Percentiles rank a stretch among this genome's conserved stretches.
These are phyloP conservation scores for Leccinum subtestaceum DNA, from an alignment of 768 basidiomycete genomes.

Conservation along the genomic window DNA sequence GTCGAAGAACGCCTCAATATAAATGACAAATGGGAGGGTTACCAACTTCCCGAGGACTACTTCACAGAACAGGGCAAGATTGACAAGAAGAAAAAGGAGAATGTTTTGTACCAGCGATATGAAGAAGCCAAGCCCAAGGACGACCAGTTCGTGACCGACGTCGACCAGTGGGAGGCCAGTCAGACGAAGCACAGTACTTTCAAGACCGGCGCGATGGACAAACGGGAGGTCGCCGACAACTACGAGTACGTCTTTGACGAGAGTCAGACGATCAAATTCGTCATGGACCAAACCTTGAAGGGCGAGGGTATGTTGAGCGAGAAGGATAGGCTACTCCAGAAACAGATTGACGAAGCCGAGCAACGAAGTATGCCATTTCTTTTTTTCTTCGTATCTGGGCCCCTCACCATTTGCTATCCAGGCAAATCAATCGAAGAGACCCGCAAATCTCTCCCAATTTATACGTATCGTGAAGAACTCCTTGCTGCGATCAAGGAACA, in stretches of 20 bases:
- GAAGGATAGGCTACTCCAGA: slow-evolving; percentile 80
- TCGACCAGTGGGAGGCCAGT: slow-evolving; percentile 95
- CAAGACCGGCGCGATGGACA: slow-evolving; percentile 90
- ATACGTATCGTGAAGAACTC: slow-evolving; percentile 81
- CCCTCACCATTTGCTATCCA: slow-evolving; percentile 27
- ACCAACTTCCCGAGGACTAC: slow-evolving; percentile 96
- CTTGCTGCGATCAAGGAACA: slow-evolving; percentile 86
- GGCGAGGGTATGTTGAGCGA: slow-evolving; percentile 71
- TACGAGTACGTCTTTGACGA: slow-evolving; percentile 99
- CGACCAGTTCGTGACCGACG: slow-evolving; percentile 93
- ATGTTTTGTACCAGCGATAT: slow-evolving; percentile 90
- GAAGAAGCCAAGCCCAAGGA: slow-evolving; percentile 91
- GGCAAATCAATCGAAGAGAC: slow-evolving; percentile 91
- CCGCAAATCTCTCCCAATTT: slow-evolving; percentile 91
- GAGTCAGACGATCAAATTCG: slow-evolving; percentile 93
- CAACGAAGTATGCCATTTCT: slow-evolving; percentile 60
- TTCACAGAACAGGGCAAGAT: slow-evolving; percentile 98
- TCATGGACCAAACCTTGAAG: slow-evolving; percentile 75
- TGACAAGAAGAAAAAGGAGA: slow-evolving; percentile 93
- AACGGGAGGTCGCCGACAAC: slow-evolving; percentile 71
- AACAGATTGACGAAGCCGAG: slow-evolving; percentile 90
- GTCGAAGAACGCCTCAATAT: slow-evolving; percentile 95
- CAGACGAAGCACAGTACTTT: slow-evolving; percentile 90
- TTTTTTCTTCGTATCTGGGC: not conserved
- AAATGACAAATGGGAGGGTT: slow-evolving; percentile 94